phyloP scores from a whole-genome alignment of 2,329 filamentous ascomycete genomes.

The Cordyceps cateniannulata region DNA sequence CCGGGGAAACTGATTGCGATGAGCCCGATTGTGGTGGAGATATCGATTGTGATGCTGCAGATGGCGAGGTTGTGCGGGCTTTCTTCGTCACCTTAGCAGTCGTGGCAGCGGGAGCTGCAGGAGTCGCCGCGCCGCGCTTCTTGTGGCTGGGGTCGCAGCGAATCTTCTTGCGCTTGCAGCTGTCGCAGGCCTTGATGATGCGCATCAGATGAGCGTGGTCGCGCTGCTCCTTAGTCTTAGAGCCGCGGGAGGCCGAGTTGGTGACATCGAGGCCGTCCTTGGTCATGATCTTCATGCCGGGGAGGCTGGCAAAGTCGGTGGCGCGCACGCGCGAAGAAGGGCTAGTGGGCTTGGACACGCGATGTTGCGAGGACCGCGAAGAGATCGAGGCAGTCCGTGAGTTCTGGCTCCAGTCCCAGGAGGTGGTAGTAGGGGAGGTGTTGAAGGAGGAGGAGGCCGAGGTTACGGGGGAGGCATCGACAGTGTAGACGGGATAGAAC shows the following conservation, averaged over 20 bases:
- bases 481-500: conserved; percentile 48
- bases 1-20: conserved; percentile 3
- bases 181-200: conserved; percentile 60
- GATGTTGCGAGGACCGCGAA: conserved; percentile 24
- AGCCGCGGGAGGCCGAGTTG: conserved; percentile 53
- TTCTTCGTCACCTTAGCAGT: conserved; percentile 8
- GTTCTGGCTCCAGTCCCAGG: conserved; percentile 38
- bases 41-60: conserved; percentile 16
- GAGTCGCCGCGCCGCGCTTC: conserved; percentile 34
- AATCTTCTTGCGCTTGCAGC: conserved; percentile 57
- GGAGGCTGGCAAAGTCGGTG: conserved; percentile 45
- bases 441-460: conserved; percentile 44
- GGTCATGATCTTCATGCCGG: conserved; percentile 62
- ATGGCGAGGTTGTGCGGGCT: conserved; percentile 2
- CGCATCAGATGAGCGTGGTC: conserved; percentile 62
- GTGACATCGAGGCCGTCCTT: conserved; percentile 58
- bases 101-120: conserved; percentile 13
- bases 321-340: conserved; percentile 23
- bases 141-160: conserved; percentile 56
- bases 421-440: conserved; percentile 43
- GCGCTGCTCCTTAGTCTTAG: conserved; percentile 62
- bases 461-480: conserved; percentile 39
- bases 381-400: conserved; percentile 24
- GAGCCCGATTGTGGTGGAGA: conserved; percentile 6
- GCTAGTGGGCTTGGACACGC: conserved; percentile 21